Conservation (phyloP, 352 stramenopile species). For the Phytopythium delawarense region DNA sequence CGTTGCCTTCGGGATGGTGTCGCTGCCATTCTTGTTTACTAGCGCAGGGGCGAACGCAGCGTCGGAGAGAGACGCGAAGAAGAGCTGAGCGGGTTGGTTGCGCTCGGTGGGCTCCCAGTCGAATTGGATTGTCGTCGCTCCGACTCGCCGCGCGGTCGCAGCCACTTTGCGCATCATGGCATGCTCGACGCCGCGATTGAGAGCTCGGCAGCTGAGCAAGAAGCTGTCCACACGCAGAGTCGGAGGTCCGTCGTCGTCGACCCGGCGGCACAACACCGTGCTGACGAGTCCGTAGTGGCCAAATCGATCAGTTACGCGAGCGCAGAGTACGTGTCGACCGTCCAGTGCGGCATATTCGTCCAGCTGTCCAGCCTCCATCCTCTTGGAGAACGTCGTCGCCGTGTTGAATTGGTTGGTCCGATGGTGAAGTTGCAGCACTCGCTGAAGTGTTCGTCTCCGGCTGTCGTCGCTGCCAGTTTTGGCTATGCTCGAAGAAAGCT, state of each 20-base stretch:
- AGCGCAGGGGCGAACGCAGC: conserved; percentile 8
- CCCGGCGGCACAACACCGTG: conserved; percentile 28
- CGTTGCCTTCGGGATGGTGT: not conserved
- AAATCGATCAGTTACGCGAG: conserved; percentile 66
- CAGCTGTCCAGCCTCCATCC: conserved; percentile 26
- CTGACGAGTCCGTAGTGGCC: conserved; percentile 74
- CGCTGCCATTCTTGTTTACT: not conserved
- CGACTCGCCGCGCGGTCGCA: conserved; percentile 18
- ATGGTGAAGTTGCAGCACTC: conserved; percentile 61
- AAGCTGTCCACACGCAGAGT: conserved; percentile 46
- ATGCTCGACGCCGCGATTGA: conserved; percentile 72
- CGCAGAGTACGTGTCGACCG: conserved; percentile 31
- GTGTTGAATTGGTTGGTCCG: conserved; percentile 76
- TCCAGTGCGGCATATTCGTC: conserved; percentile 17
- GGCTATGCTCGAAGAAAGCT: conserved; percentile 11
- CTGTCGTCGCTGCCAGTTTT: not conserved
- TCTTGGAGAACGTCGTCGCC: conserved; percentile 44
- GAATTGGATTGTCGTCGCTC: conserved; percentile 22
- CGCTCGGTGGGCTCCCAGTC: conserved; percentile 60
- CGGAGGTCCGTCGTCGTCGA: not conserved
- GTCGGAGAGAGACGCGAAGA: conserved; percentile 39
- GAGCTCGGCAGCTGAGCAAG: conserved; percentile 61
- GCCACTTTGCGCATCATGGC: conserved; percentile 52
- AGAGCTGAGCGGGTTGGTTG: conserved; percentile 50
- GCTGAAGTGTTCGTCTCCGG: conserved; percentile 17